Evolutionary conservation across 495 filamentous ascomycete species (phyloP).

Genomic region (Podospora comata): DNA sequence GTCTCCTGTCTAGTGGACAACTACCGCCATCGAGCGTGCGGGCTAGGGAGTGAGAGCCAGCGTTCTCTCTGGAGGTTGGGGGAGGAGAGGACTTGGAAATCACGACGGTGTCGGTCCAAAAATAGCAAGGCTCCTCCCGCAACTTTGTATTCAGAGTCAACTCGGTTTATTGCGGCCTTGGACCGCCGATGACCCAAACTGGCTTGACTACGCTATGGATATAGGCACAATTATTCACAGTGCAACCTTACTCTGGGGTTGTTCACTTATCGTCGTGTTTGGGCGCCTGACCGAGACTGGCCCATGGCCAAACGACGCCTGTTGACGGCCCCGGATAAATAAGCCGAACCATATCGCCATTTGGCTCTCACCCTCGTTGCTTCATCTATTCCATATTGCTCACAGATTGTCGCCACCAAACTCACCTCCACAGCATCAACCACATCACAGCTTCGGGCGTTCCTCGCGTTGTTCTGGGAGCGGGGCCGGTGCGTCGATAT

Average conservation of each 20-base stretch:
- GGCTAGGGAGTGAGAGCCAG: conserved; percentile 21
- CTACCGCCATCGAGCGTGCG: conserved; percentile 13
- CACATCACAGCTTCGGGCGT: conserved; percentile 16
- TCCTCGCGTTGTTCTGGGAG: conserved; percentile 17
- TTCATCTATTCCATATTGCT: conserved; percentile 41
- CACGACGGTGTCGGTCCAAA: conserved; percentile 27
- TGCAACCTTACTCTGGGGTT: conserved; percentile 28
- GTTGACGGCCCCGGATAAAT: conserved; percentile 33
- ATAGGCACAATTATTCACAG: conserved; percentile 30
- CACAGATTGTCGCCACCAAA: conserved; percentile 36
- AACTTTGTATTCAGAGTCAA: conserved; percentile 1
- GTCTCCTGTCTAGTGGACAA: conserved; percentile 19
- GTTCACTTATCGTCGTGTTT: conserved; percentile 20
- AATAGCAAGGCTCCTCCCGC: conserved; percentile 25
- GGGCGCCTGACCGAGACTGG: conserved; percentile 23
- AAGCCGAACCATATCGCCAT: conserved; percentile 29
- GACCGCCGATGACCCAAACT: conserved; percentile 29
- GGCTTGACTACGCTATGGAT: conserved; percentile 19
- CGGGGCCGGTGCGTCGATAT: conserved; percentile 16
- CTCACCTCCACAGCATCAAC: conserved; percentile 14
- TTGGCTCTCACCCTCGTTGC: conserved; percentile 24
- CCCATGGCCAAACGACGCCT: conserved; percentile 11
- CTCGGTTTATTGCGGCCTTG: conserved; percentile 33
- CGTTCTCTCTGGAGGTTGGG: conserved; percentile 15
- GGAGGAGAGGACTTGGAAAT: conserved; percentile 12